phyloP scores from a whole-genome alignment of 2,329 filamentous ascomycete species.

The Pyricularia sp. region DNA sequence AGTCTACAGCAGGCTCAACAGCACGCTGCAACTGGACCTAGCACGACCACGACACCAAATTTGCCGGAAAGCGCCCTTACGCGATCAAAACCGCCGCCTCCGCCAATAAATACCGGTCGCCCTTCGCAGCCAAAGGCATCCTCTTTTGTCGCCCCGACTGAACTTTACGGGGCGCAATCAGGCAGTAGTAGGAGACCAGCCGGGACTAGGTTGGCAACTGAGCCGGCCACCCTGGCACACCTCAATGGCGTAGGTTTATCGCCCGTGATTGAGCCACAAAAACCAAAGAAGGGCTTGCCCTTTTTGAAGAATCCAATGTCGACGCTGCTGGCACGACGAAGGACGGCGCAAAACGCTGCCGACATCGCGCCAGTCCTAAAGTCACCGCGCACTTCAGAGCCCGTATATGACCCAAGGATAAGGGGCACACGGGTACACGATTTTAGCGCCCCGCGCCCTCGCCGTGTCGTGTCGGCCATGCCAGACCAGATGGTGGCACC shows the following conservation, averaged over 20 bases:
- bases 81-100: constrained; percentile 22
- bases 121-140: constrained; percentile 22
- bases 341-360: constrained; percentile 38
- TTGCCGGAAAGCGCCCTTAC: constrained; percentile 17
- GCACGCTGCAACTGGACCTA: not conserved
- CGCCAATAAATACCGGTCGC: constrained; percentile 25
- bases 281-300: constrained; percentile 43
- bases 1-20: constrained; percentile 16
- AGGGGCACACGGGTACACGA: constrained; percentile 55
- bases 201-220: constrained; percentile 28
- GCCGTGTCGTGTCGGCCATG: constrained; percentile 25
- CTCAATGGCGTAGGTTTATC: constrained; percentile 8
- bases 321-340: constrained; percentile 46
- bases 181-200: constrained; percentile 30
- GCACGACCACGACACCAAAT: constrained; percentile 9
- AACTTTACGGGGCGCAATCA: constrained; percentile 27
- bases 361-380: constrained; percentile 32
- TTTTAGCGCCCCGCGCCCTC: constrained; percentile 51
- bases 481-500: not conserved
- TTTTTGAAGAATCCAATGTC: constrained; percentile 53
- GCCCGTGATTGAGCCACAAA: constrained; percentile 26
- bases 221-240: constrained; percentile 21
- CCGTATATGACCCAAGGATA: constrained; percentile 50
- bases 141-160: constrained; percentile 40
- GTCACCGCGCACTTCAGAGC: constrained; percentile 29